Conservation (phyloP, 495 filamentous ascomycete species). For the Aspergillus campestris region DNA sequence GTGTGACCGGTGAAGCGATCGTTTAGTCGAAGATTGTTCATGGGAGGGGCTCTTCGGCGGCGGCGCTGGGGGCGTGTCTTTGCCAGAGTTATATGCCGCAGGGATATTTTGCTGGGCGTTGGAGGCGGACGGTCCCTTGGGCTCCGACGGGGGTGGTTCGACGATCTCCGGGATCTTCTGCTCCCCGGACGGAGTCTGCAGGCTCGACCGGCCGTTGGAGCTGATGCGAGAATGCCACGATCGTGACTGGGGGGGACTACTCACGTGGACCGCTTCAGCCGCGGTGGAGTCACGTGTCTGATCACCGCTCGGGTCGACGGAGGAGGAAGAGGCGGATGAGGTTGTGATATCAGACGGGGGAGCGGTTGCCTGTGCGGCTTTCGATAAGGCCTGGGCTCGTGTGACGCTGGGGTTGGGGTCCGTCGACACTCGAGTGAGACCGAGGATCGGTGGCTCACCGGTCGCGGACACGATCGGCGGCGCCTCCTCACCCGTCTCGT, state of each 20-base stretch:
- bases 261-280: conserved; percentile 7
- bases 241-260: conserved; percentile 20
- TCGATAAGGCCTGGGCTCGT: conserved; percentile 17
- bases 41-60: conserved; percentile 17
- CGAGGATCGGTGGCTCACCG: conserved; percentile 43
- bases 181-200: conserved; percentile 25
- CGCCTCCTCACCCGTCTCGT: conserved; percentile 50
- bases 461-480: conserved; percentile 28
- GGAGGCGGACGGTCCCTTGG: conserved; percentile 18
- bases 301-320: conserved; percentile 13
- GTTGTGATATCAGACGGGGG: conserved; percentile 12
- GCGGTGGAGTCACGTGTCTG: background rate
- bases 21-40: conserved; percentile 19
- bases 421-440: conserved; percentile 62
- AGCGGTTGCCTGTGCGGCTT: conserved; percentile 19
- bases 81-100: conserved; percentile 49
- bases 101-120: conserved; percentile 20
- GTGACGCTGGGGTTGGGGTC: conserved; percentile 53
- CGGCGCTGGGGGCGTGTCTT: conserved; percentile 30
- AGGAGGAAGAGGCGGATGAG: conserved; percentile 23
- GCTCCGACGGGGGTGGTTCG: conserved; percentile 51
- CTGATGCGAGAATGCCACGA: conserved; percentile 37
- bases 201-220: conserved; percentile 41
- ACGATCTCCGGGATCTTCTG: conserved; percentile 57
- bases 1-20: conserved; percentile 18